These are phyloP conservation scores for Vitis vinifera DNA, from an alignment of 164 flowering plant genomes.

Conservation along the genomic window DNA sequence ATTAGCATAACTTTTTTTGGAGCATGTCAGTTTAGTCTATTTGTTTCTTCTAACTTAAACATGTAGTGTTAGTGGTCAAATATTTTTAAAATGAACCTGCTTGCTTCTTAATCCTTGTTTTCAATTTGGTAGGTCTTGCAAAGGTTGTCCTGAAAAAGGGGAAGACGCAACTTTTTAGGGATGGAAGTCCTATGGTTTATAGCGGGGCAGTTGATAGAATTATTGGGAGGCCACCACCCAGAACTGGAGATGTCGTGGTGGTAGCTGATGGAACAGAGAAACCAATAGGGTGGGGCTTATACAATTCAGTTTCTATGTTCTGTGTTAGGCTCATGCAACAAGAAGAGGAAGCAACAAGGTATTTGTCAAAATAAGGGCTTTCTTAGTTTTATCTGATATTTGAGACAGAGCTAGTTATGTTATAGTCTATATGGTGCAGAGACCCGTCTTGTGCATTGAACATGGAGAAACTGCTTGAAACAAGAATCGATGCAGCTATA, in stretches of 20 bases:
- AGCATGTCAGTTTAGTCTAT: too few species aligned
- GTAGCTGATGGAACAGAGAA: constrained; percentile 91
- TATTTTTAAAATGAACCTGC: too few species aligned
- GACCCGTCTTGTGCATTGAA: constrained; percentile 70
- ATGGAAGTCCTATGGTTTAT: constrained; percentile 98
- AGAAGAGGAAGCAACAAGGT: constrained; percentile 84
- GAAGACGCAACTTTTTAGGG: constrained; percentile 78
- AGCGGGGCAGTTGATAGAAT: constrained; percentile 97
- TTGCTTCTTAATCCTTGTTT: neutral
- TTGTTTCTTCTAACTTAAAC: too few species aligned
- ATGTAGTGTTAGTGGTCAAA: too few species aligned
- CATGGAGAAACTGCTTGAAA: constrained; percentile 76
- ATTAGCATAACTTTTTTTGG: too few species aligned
- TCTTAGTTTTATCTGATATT: neutral
- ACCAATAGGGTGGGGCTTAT: constrained; percentile 94
- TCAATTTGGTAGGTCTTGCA: constrained; percentile 58
- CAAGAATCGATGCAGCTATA: constrained; percentile 67
- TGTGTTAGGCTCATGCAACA: constrained; percentile 95
- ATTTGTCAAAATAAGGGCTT: neutral
- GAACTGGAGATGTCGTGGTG: constrained; percentile 84
- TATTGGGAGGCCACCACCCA: constrained; percentile 86
- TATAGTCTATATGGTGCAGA: constrained; percentile 38
- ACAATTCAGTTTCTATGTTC: constrained; percentile 92
- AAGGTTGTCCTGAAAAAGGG: constrained; percentile 95
- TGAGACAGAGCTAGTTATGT: neutral